Conservation (phyloP, 768 basidiomycete genomes). For the Tricholoma bakamatsutake region DNA sequence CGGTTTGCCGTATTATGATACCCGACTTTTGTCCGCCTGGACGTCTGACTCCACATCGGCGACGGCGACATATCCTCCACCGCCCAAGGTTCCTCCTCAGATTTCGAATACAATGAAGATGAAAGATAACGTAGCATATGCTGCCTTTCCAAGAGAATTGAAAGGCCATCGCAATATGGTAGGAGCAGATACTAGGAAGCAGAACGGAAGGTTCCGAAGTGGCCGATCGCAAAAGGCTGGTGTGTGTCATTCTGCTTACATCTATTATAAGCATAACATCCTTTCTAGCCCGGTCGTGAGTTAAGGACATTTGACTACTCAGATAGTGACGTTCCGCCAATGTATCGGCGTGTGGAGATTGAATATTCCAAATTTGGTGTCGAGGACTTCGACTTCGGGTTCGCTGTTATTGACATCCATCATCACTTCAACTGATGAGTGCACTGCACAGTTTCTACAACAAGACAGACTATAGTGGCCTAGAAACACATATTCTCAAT, state of each 20-base stretch:
- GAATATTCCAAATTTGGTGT: slow-evolving; percentile 98
- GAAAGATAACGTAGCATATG: slow-evolving; percentile 89
- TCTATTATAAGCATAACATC: neutral
- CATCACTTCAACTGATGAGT: neutral
- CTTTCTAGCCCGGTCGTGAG: slow-evolving; percentile 45
- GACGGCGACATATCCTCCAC: slow-evolving; percentile 53
- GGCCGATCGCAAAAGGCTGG: slow-evolving; percentile 54
- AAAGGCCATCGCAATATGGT: slow-evolving; percentile 80
- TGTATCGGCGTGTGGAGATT: slow-evolving; percentile 92
- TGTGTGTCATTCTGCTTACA: slow-evolving; percentile 24
- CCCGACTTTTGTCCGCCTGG: slow-evolving; percentile 71
- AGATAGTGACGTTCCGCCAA: slow-evolving; percentile 61
- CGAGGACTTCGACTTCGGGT: slow-evolving; percentile 99
- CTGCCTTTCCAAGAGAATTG: slow-evolving; percentile 79
- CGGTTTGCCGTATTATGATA: slow-evolving; percentile 82
- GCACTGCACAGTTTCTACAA: slow-evolving; percentile 74
- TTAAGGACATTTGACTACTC: slow-evolving; percentile 45
- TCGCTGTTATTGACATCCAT: slow-evolving; percentile 13
- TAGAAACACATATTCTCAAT: slow-evolving; percentile 96
- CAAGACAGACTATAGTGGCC: slow-evolving; percentile 80
- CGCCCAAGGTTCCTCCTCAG: slow-evolving; percentile 73
- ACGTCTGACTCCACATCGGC: slow-evolving; percentile 36
- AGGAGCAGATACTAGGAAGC: slow-evolving; percentile 42
- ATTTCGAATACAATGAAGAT: slow-evolving; percentile 74
- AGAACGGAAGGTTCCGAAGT: slow-evolving; percentile 77